Evolutionary conservation across 768 basidiomycete species (phyloP), one percentile per base, ranked within the genome.

Genomic region (Leucosporidium scottii): DNA sequence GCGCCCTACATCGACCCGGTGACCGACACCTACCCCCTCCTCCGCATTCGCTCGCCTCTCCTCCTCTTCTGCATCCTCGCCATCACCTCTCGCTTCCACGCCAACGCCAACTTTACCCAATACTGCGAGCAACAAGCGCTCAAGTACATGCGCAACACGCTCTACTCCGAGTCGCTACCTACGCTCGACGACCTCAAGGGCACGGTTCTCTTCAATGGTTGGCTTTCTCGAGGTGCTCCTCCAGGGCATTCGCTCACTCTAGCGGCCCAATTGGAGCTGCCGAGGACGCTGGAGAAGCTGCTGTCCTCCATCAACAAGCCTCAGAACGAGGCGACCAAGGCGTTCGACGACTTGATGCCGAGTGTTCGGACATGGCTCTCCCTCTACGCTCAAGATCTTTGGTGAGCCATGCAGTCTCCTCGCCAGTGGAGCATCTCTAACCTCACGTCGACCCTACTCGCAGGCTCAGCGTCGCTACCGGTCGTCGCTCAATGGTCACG

Each of bases 251-350:
- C 57, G 6, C 44, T 67, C 31, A 48, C 66, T 1, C 61, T 71
- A 28, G 70, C 70, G 23, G 25, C 62, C 0, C 70, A 71, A 48
- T 67, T 71, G 23, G 70, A 71, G n/a, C 58, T 68, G 6, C 70
- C 70, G 0, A 27, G 56, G 51, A 28, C 50, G 0, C 64, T 71
- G 59, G 64, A 65, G 25, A 63, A 62, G 5, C 53, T 71, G 8
- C n/a, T 71, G 2, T 56, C 56, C 0, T 48, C 50, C 10, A 56
- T 68, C 15, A 20, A 64, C 2, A 30, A 48, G 2, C 66, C 44
- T 6, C 27, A 47, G 4, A 39, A 54, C 0, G 64, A 62, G 23
- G 64, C 66, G 1, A 56, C 61, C 12, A 8, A 28, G 53, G 61
- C 64, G 17, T 71, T 71, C 51, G 64, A 65, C 8, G 30, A 50